Base-by-base conservation (phyloP, 768 basidiomycete genomes). In the Pleurotus cornucopiae region DNA sequence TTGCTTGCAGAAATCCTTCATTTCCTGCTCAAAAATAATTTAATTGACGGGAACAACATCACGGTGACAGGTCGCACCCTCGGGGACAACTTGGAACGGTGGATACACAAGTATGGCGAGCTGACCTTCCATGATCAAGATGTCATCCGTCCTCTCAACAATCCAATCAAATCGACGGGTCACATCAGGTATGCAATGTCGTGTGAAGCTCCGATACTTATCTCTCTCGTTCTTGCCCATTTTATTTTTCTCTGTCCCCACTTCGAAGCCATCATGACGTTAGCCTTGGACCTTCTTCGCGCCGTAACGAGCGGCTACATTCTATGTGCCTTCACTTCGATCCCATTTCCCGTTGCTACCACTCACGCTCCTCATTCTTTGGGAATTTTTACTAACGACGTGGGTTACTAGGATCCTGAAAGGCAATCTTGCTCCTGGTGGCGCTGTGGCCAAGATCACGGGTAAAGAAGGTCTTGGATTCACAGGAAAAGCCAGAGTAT, bases 361-460 rank as follows among this genome's bases (percentile, higher is more conserved):
- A 39, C 34, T 47, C 46, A 23, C 53, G 5, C 16, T 21, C 44
- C 44, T 38, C 20, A 56, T 55, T 30, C 48, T 41, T 25, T 53
- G 51, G 51, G 37, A 41, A 53, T 53, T 43, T 53, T 23, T 51
- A 21, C 13, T n/a, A 9, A n/a, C 20, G 48, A 26, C 38, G 38
- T 38, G 37, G n/a, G 51, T 41, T 53, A 38, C 11, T 67, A 94
- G 93, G 58, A 94, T 98, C 62, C 76, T 98, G 57, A 87, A 84
- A 61, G 94, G 94, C 45, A 94, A 95, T 69, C 82, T 98, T 23
- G 94, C 94, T 1, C 94, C 94, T 12, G 92, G 92, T 21, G 94
- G 95, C 45, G 91, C 94, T n/a, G 93, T 98, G 23, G 89, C 92
- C 37, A 98, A 98, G 73, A 93, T 97, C 61, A 97, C 94, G 6